Evolutionary conservation across 441 rosid genomes (phyloP).

Genomic region (Pelargonium citronellum): DNA sequence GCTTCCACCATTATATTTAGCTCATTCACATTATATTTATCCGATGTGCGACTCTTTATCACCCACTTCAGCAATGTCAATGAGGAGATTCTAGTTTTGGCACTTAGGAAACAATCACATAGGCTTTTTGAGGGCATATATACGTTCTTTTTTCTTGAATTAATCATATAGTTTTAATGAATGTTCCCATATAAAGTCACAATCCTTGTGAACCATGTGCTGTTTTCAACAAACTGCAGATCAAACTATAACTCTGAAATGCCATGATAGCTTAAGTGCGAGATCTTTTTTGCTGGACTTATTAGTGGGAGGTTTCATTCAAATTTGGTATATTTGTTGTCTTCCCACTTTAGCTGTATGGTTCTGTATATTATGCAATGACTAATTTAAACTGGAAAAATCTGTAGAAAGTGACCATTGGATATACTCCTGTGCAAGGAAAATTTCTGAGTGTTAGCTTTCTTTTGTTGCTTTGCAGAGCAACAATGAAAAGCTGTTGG

Average conservation of each 20-base stretch:
- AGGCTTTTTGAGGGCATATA: not conserved
- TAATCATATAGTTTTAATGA: not conserved
- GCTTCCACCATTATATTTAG: no score
- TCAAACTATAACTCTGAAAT: no score
- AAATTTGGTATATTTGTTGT: not conserved
- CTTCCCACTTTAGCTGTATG: not conserved
- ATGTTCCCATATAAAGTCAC: not conserved
- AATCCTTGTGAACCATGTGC: not conserved
- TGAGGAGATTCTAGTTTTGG: no score
- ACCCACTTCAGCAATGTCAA: no score
- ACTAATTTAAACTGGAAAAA: slow-evolving; percentile 2
- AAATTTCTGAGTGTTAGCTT: slow-evolving; percentile 18
- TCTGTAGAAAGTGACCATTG: slow-evolving; percentile 5
- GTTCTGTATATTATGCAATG: not conserved
- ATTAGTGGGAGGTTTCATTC: not conserved
- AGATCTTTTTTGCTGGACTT: not conserved
- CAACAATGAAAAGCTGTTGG: slow-evolving; percentile 93
- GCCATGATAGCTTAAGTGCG: no score
- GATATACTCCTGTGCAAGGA: no score
- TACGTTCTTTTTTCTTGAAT: not conserved
- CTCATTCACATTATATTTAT: no score
- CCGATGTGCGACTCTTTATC: no score
- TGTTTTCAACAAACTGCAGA: not conserved
- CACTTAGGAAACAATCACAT: not conserved
- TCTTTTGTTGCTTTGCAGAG: slow-evolving; percentile 48